Conservation (phyloP, 495 filamentous ascomycete species). For the Achaetomiella virescens region DNA sequence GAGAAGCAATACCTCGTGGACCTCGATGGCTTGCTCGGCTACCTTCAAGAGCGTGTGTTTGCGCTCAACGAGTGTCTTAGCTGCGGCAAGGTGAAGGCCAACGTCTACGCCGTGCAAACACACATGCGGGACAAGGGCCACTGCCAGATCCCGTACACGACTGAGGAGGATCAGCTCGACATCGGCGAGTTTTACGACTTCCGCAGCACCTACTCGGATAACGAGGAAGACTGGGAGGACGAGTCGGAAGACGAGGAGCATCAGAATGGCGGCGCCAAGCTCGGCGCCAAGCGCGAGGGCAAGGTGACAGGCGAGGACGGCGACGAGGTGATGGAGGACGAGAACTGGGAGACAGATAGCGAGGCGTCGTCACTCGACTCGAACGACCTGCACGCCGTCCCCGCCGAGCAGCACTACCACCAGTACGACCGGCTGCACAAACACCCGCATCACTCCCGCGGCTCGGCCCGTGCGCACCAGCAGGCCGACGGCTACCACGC, state of each 20-base stretch:
- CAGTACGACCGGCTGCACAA: conserved; percentile 54
- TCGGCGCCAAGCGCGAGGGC: conserved; percentile 44
- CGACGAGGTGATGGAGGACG: conserved; percentile 31
- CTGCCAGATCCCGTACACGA: conserved; percentile 90
- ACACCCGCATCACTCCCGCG: conserved; percentile 59
- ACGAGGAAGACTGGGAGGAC: conserved; percentile 55
- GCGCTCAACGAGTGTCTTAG: conserved; percentile 70
- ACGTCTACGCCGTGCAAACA: conserved; percentile 68
- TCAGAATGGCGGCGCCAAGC: conserved; percentile 54
- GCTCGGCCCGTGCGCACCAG: conserved; percentile 59
- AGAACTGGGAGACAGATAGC: conserved; percentile 83
- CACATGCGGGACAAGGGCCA: conserved; percentile 97
- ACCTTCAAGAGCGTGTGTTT: conserved; percentile 66
- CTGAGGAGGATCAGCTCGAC: conserved; percentile 84
- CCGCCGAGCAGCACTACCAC: conserved; percentile 56
- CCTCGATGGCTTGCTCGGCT: conserved; percentile 68
- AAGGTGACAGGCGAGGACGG: conserved; percentile 45
- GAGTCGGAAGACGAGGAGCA: conserved; percentile 55
- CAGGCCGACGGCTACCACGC: conserved; percentile 68
- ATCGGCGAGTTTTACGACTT: conserved; percentile 99
- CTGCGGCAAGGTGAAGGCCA: conserved; percentile 72
- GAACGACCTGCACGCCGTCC: conserved; percentile 64
- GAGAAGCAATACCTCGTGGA: conserved; percentile 77
- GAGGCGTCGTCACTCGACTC: conserved; percentile 77
- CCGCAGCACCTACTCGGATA: conserved; percentile 84